Conservation (phyloP, 257 asterid genomes). For the Nicotiana paniculata region DNA sequence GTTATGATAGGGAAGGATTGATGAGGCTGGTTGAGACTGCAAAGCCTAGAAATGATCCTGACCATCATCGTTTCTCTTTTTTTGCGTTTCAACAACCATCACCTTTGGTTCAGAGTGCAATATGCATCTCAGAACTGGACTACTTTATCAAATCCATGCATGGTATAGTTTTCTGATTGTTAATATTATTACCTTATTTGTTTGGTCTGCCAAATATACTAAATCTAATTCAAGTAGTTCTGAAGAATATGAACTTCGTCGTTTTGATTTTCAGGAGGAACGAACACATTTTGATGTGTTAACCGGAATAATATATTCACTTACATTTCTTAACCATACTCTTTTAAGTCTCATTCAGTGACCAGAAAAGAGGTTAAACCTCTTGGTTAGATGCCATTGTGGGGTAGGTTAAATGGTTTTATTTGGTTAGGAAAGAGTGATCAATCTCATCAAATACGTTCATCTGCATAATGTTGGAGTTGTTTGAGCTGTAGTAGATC, state of each 20-base stretch:
- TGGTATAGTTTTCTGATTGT: conserved; percentile 28
- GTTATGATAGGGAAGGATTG: conserved; percentile 49
- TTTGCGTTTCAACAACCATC: conserved; percentile 44
- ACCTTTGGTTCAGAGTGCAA: conserved; percentile 37
- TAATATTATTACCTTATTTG: not conserved
- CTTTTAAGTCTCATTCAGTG: not conserved
- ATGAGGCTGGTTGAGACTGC: conserved; percentile 45
- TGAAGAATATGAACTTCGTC: not conserved
- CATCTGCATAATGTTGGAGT: not conserved
- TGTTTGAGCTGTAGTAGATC: not conserved
- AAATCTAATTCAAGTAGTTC: not conserved
- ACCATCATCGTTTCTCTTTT: conserved; percentile 39
- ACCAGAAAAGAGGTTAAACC: not conserved
- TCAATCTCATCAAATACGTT: not conserved
- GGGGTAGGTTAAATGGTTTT: not conserved
- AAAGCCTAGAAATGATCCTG: conserved; percentile 67
- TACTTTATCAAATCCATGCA: conserved; percentile 62
- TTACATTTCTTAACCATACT: not conserved
- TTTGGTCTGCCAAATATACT: not conserved
- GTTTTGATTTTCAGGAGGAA: not conserved
- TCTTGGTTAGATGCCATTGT: not conserved
- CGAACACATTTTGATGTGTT: not conserved
- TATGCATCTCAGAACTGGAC: conserved; percentile 47
- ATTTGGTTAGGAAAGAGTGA: not conserved
- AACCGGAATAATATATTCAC: not conserved